phyloP scores from a whole-genome alignment of 164 flowering plant genomes.

The Euptelea pleiosperma region DNA sequence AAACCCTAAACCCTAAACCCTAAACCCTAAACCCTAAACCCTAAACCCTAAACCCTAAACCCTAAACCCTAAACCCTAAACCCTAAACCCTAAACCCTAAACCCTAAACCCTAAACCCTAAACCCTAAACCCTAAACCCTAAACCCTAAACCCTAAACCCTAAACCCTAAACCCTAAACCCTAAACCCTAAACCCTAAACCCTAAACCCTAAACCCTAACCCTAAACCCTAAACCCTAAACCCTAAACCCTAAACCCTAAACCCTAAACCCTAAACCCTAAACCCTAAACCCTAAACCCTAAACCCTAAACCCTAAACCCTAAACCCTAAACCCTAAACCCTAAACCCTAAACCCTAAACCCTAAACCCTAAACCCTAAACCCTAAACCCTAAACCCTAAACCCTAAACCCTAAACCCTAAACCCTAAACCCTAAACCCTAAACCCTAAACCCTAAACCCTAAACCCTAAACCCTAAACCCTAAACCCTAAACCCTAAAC shows the following conservation, averaged over 20 bases:
- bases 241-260: slow-evolving; percentile 11
- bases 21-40: slow-evolving; percentile 18
- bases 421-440: too few relatives aligned
- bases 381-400: too few relatives aligned
- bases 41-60: slow-evolving; percentile 11
- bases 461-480: too few relatives aligned
- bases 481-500: too few relatives aligned
- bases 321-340: too few relatives aligned
- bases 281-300: too few relatives aligned
- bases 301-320: too few relatives aligned
- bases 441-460: too few relatives aligned
- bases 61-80: slow-evolving; percentile 21
- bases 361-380: too few relatives aligned
- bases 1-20: slow-evolving; percentile 18
- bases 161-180: slow-evolving; percentile 19
- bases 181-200: slow-evolving; percentile 20
- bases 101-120: slow-evolving; percentile 22
- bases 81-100: slow-evolving; percentile 16
- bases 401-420: too few relatives aligned
- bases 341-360: too few relatives aligned
- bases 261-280: slow-evolving; percentile 16
- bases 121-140: slow-evolving; percentile 18
- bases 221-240: slow-evolving; percentile 11
- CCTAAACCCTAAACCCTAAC: slow-evolving; percentile 13
- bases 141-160: slow-evolving; percentile 17